Conservation (phyloP, 2,329 filamentous ascomycete species). For the Claviceps humidiphila region DNA sequence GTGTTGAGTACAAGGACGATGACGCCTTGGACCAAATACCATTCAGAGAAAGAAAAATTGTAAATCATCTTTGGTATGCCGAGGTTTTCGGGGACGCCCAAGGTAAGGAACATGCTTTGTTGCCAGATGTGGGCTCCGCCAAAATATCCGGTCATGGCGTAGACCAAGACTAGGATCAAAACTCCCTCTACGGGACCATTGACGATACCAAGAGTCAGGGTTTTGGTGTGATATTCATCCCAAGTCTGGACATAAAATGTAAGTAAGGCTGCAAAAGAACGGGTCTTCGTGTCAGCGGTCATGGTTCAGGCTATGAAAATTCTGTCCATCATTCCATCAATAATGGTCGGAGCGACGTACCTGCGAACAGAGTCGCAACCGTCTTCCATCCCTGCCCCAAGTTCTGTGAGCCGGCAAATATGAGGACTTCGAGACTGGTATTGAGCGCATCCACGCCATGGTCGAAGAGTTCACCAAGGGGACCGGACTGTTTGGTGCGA, state of each 20-base stretch:
- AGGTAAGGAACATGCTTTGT: constrained; percentile 57
- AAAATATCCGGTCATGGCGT: constrained; percentile 68
- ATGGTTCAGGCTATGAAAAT: not conserved
- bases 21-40: constrained; percentile 80
- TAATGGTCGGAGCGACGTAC: constrained; percentile 26
- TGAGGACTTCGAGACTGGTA: constrained; percentile 80
- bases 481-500: constrained; percentile 82
- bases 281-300: not conserved
- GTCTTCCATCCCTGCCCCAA: constrained; percentile 88
- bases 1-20: constrained; percentile 79
- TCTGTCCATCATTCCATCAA: not conserved
- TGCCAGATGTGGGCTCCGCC: constrained; percentile 93
- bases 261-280: constrained; percentile 48
- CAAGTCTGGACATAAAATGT: constrained; percentile 99
- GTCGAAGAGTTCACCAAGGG: constrained; percentile 91
- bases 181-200: constrained; percentile 95
- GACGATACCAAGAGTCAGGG: constrained; percentile 78
- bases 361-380: constrained; percentile 68
- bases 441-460: constrained; percentile 96
- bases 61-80: constrained; percentile 62
- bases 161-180: constrained; percentile 68
- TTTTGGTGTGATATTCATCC: constrained; percentile 98
- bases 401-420: constrained; percentile 88
- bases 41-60: constrained; percentile 74
- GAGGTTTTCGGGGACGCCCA: constrained; percentile 52